phyloP scores from a whole-genome alignment of 768 basidiomycete species.

The Dioszegia aurantiaca region DNA sequence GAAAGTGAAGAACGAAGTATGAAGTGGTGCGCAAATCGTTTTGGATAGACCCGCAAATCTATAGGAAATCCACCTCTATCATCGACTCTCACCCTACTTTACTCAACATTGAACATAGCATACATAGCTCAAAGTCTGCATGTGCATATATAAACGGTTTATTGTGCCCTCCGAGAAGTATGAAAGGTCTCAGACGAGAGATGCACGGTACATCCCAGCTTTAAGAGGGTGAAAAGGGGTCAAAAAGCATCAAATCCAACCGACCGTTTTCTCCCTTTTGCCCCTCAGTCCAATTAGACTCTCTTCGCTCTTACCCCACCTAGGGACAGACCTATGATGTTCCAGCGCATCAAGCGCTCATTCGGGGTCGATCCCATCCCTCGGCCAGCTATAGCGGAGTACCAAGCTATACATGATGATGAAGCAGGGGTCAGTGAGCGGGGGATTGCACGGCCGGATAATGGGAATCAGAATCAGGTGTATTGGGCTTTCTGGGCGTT shows the following conservation, averaged over 20 bases:
- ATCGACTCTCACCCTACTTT: neutral
- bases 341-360: conserved; percentile 2
- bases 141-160: no score
- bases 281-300: no score
- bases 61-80: neutral
- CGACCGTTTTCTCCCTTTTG: no score
- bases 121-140: neutral
- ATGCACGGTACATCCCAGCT: neutral
- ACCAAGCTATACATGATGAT: conserved; percentile 22
- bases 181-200: neutral
- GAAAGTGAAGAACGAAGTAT: neutral
- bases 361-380: neutral
- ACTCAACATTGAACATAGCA: neutral
- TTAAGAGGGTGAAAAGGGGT: neutral
- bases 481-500: conserved; percentile 56
- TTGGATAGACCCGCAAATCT: no score
- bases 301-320: no score
- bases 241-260: conserved; percentile 1
- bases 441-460: no score
- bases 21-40: no score
- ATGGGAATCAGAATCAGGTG: conserved; percentile 15
- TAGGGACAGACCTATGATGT: no score
- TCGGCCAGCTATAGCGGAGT: conserved; percentile 1
- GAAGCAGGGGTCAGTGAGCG: no score
- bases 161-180: neutral